Conservation (phyloP, 1,284 basidiomycete genomes). For the Microbotryum lychnidis-dioicae region DNA sequence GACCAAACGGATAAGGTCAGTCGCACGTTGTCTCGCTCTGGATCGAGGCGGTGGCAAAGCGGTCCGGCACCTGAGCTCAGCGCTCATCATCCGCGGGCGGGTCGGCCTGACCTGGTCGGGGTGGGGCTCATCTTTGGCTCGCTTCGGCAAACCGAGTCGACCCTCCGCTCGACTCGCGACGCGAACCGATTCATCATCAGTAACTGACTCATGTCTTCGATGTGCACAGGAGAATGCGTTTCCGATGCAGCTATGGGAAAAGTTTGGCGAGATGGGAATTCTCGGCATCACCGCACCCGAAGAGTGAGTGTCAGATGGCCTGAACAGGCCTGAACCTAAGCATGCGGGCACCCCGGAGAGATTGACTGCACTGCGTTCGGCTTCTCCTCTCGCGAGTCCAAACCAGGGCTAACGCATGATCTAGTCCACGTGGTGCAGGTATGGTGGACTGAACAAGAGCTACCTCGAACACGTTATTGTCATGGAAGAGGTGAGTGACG, state of each 20-base stretch:
- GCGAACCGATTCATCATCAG: too few species aligned
- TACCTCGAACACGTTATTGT: slow-evolving; percentile 84
- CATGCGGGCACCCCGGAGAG: neutral
- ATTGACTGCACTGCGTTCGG: too few species aligned
- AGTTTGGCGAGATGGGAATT: slow-evolving; percentile 69
- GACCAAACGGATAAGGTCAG: slow-evolving; percentile 61
- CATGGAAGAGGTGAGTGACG: slow-evolving; percentile 58
- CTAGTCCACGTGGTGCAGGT: neutral
- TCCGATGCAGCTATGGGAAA: slow-evolving; percentile 67
- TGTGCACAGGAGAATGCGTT: slow-evolving; percentile 14
- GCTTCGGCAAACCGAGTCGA: slow-evolving; percentile 55
- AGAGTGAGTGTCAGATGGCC: slow-evolving; percentile 45
- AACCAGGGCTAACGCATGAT: neutral
- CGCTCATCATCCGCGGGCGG: too few species aligned
- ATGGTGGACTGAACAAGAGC: slow-evolving; percentile 52
- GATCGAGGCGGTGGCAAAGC: too few species aligned
- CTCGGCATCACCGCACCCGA: slow-evolving; percentile 71
- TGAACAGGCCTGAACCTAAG: slow-evolving; percentile 45
- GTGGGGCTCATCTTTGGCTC: too few species aligned
- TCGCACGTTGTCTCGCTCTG: too few species aligned
- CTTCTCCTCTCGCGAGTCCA: neutral
- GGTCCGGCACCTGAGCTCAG: too few species aligned
- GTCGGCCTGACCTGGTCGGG: too few species aligned
- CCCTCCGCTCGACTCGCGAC: too few species aligned
- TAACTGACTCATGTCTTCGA: too few species aligned